Base-by-base conservation (phyloP, 495 filamentous ascomycete species). In the Annulohypoxylon bovei region DNA sequence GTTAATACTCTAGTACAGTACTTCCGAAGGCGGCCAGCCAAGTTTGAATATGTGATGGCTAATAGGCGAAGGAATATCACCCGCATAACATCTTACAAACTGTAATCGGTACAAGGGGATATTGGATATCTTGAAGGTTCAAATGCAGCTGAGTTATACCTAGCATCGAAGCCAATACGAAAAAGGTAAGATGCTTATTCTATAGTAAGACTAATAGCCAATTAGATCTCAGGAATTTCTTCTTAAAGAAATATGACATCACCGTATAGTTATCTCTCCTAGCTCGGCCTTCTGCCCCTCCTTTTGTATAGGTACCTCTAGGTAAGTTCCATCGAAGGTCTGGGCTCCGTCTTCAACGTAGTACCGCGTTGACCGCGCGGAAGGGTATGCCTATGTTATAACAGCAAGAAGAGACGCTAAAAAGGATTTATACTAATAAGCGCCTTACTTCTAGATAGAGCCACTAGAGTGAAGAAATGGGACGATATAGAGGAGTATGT, bases 161-260 rank as follows among this genome's bases (percentile, higher is more conserved):
- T 44, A 30, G 39, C 27, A 53, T 9, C 25, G 40, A 49, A 49
- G 28, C 65, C 57, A 62, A 54, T 68, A 65, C 56, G 9, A 50
- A 58, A 57, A 44, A 40, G 37, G 54, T 12, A 65, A 9, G 12
- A 35, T 70, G 61, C 55, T 44, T 65, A 32, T 35, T 35, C 23
- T 54, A 37, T 46, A 57, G 32, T 4, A 37, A 35, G 0, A 37
- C 23, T 27, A 7, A 18, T 3, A 60, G n/a, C 69, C 69, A 72
- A 72, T 72, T 20, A 72, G 37, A 42, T 55, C 25, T 35, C 11
- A 44, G 6, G 35, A 11, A n/a, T 61, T 60, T 64, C 53, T 46
- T 54, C 42, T 37, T 35, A 44, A 7, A 56, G 55, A 64, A 14
- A 46, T 37, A 64, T 72, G 69, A 72, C 69, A 59, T 72, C 69